These are phyloP conservation scores for Huntiella decipiens DNA, from an alignment of 2,329 filamentous ascomycete species.

Conservation along the genomic window DNA sequence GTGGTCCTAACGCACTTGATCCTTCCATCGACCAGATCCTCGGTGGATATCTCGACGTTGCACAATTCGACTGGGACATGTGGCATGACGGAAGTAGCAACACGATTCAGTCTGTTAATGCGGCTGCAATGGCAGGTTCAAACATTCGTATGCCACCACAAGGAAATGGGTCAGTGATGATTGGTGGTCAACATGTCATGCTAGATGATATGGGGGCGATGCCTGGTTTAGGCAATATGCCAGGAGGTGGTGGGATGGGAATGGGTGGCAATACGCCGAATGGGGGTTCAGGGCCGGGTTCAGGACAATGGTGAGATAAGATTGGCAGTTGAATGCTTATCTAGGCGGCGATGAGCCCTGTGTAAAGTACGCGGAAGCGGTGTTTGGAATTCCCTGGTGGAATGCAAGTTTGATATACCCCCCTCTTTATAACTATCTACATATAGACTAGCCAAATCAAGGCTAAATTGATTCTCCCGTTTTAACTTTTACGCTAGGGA, in stretches of 20 bases:
- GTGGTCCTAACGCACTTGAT: slow-evolving; percentile 6
- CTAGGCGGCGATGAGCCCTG: background rate
- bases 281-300: no score
- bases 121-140: background rate
- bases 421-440: no score
- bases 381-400: no score
- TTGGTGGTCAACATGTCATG: slow-evolving; percentile 1
- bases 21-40: slow-evolving; percentile 26
- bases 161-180: slow-evolving; percentile 1
- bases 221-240: slow-evolving; percentile 10
- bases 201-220: slow-evolving; percentile 1
- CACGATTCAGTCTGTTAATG: background rate
- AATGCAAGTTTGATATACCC: no score
- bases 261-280: slow-evolving; percentile 1
- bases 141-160: background rate
- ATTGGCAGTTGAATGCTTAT: no score
- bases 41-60: slow-evolving; percentile 25
- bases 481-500: no score
- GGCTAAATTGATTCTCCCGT: no score
- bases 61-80: slow-evolving; percentile 28
- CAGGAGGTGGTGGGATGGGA: slow-evolving; percentile 3
- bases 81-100: slow-evolving; percentile 16
- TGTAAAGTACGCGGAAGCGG: no score
- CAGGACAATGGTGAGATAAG: no score
- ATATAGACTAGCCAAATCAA: no score